A percentile compares a stretch with the other conserved stretches of the same genome.
phyloP scores from a whole-genome alignment of 2,329 filamentous ascomycete genomes.

The Ophiostoma sp. region DNA sequence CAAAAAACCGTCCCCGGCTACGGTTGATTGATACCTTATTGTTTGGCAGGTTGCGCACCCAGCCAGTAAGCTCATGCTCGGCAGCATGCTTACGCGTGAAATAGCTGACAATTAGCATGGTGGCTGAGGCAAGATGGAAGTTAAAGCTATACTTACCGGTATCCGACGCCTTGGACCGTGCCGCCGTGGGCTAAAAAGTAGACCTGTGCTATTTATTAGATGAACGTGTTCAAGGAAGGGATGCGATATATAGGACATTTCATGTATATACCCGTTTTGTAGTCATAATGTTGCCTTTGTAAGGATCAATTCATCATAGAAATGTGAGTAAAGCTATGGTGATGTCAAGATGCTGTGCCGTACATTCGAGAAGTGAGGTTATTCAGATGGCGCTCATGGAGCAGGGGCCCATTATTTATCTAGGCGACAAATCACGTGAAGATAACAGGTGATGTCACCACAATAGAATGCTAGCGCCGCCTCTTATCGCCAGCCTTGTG shows the following conservation, averaged over 20 bases:
- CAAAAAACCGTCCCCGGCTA: too few species aligned
- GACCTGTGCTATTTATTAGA: slow-evolving; percentile 38
- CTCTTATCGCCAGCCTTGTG: slow-evolving; percentile 10
- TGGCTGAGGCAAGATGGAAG: too few species aligned
- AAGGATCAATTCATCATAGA: neutral
- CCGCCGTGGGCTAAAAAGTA: slow-evolving; percentile 61
- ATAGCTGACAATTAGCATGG: slow-evolving; percentile 37
- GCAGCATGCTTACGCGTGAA: slow-evolving; percentile 50
- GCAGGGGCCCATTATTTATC: neutral
- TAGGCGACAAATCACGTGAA: neutral
- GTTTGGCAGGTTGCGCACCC: slow-evolving; percentile 55
- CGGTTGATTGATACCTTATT: slow-evolving; percentile 42
- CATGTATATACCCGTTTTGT: slow-evolving; percentile 26
- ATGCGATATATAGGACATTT: neutral
- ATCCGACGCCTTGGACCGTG: slow-evolving; percentile 60
- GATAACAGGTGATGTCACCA: slow-evolving; percentile 11
- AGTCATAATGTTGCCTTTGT: slow-evolving; percentile 21
- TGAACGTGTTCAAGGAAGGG: neutral
- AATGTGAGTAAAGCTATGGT: neutral
- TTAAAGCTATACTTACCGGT: slow-evolving; percentile 38
- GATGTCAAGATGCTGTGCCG: too few species aligned
- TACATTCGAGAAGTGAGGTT: neutral
- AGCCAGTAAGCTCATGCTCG: slow-evolving; percentile 50
- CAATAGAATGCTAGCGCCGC: neutral
- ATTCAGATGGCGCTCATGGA: neutral